A percentile compares a stretch with the other conserved stretches of the same genome.
Evolutionary conservation across 2,329 filamentous ascomycete species (phyloP).

Genomic region (Paecilomyces sp.): DNA sequence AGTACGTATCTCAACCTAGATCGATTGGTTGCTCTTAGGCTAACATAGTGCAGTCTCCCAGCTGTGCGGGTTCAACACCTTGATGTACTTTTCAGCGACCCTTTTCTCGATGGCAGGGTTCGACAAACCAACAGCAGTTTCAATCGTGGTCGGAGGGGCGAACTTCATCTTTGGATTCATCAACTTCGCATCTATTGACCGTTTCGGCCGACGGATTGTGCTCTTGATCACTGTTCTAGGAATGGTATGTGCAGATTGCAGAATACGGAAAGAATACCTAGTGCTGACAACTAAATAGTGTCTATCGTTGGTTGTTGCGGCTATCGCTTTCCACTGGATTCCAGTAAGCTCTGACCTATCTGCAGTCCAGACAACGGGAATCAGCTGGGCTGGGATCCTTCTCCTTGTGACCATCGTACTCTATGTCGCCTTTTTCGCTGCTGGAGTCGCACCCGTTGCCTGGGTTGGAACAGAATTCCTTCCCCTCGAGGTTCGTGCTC

Average conservation of each 20-base stretch:
- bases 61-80: constrained; percentile 37
- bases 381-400: constrained; percentile 28
- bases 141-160: constrained; percentile 28
- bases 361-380: constrained; percentile 23
- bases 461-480: constrained; percentile 45
- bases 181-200: constrained; percentile 40
- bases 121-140: constrained; percentile 42
- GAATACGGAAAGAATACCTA: background rate
- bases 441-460: constrained; percentile 40
- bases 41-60: constrained; percentile 27
- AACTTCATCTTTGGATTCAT: constrained; percentile 43
- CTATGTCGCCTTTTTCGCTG: constrained; percentile 39
- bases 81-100: constrained; percentile 40
- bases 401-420: constrained; percentile 39
- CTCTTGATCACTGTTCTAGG: constrained; percentile 36
- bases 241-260: constrained; percentile 25
- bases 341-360: constrained; percentile 36
- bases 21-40: background rate
- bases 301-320: constrained; percentile 33
- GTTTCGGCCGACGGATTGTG: constrained; percentile 37
- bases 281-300: background rate
- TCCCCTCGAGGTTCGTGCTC: constrained; percentile 41
- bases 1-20: background rate
- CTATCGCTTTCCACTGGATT: constrained; percentile 41
- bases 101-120: constrained; percentile 45